A percentile compares a stretch with the other conserved stretches of the same genome.
Evolutionary conservation across 257 asterid genomes (phyloP).

Genomic region (Penstemon newberryi): DNA sequence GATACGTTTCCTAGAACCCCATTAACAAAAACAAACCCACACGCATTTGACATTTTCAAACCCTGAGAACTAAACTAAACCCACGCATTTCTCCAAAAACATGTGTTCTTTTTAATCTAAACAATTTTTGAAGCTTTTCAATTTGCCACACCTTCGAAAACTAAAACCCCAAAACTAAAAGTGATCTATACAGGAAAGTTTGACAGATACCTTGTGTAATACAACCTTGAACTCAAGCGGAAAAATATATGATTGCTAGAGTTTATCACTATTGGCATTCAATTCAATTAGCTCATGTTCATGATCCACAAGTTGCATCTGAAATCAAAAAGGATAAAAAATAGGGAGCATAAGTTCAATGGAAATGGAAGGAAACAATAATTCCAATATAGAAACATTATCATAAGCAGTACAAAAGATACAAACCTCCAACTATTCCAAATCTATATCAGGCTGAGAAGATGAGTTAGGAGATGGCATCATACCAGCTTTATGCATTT

Average conservation of each 20-base stretch:
- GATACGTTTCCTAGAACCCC: too few relatives aligned
- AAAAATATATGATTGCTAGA: slow-evolving; percentile 83
- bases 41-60: too few relatives aligned
- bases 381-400: background rate
- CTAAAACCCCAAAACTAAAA: too few relatives aligned
- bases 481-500: slow-evolving; percentile 85
- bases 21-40: too few relatives aligned
- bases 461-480: slow-evolving; percentile 60
- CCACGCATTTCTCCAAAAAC: too few relatives aligned
- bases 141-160: too few relatives aligned
- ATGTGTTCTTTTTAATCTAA: too few relatives aligned
- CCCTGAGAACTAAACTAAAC: too few relatives aligned
- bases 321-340: slow-evolving; percentile 21
- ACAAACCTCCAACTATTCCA: slow-evolving; percentile 89
- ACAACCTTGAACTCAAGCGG: slow-evolving; percentile 96
- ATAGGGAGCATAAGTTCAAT: slow-evolving; percentile 9
- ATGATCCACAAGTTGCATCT: slow-evolving; percentile 88
- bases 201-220: slow-evolving; percentile 72
- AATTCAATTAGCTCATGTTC: slow-evolving; percentile 95
- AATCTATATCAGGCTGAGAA: slow-evolving; percentile 80
- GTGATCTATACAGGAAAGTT: background rate
- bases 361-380: background rate
- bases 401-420: slow-evolving; percentile 22
- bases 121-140: too few relatives aligned
- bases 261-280: slow-evolving; percentile 82